Evolutionary conservation across 2,329 filamentous ascomycete species (phyloP), one percentile per base, ranked within the genome.

Genomic region (Fusarium sp.): DNA sequence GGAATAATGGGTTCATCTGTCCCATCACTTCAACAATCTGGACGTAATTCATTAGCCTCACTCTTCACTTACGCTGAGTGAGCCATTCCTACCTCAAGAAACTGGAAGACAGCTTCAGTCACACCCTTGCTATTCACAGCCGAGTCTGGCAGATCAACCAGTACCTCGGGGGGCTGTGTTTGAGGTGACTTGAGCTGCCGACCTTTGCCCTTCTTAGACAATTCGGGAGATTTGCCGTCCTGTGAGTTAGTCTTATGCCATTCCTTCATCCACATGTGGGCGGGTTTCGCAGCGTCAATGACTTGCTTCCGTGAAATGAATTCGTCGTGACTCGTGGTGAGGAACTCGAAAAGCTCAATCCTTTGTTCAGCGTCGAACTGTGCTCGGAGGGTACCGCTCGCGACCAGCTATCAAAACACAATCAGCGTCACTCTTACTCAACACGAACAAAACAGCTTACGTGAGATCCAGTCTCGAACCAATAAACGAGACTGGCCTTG

Each of bases 321-420:
- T 80, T 98, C 94, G 71, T 94, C 92, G 74, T 97, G 92, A 50
- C 85, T 86, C 36, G 84, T 87, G 2, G 92, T 93, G 46, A 90
- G 85, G 71, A 98, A 94, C 73, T 97, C 93, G 49, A 98, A 86
- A 63, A 94, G 84, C 65, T 97, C 93, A 62, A 99, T 91, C 77
- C 92, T 94, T 65, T 94, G 91, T 38, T 92, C 87, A 10, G 83
- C 83, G 72, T 97, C 92, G 76, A 97, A 97, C 65, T 93, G 89
- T 1, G 91, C 94, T 49, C 90, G 89, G 26, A 98, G 82, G 6
- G 86, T 89, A 43, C 95, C 95, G n/a, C 84, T 88, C 11, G 92
- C 90, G 50, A 97, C 89, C 39, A 97, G 84, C 91, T 95, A 67
- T 19, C 33, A 34, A n/a, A 34, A n/a, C 14, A 11, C 34, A 50